phyloP scores from a whole-genome alignment of 148 eudicot genomes.

The Selenicereus undatus region DNA sequence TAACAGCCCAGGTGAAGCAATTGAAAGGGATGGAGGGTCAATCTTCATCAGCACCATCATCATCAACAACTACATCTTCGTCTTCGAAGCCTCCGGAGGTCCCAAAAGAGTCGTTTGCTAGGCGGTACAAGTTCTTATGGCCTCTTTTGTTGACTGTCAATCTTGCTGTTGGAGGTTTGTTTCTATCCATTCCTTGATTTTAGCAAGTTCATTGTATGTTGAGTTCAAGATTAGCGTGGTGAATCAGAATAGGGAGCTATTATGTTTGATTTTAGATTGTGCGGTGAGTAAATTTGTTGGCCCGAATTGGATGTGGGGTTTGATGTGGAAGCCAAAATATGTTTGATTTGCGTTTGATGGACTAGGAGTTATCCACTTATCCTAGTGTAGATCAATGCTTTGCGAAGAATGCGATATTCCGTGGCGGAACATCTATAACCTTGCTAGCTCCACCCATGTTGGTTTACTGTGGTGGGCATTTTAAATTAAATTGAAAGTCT shows the following conservation, averaged over 20 bases:
- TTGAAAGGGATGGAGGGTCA: slow-evolving; percentile 28
- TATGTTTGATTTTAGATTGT: background rate
- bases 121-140: slow-evolving; percentile 73
- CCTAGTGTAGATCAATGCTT: slow-evolving; percentile 3
- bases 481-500: background rate
- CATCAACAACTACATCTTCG: slow-evolving; percentile 10
- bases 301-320: background rate
- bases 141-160: slow-evolving; percentile 73
- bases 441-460: background rate
- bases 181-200: slow-evolving; percentile 9
- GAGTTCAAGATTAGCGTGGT: background rate
- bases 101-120: slow-evolving; percentile 39
- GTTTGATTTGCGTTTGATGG: background rate
- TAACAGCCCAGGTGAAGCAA: slow-evolving; percentile 38
- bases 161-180: slow-evolving; percentile 74
- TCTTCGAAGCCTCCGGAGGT: slow-evolving; percentile 24
- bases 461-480: background rate
- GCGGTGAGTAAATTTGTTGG: background rate
- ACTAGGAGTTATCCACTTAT: background rate
- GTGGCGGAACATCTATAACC: background rate
- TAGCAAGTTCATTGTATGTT: slow-evolving; percentile 1
- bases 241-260: background rate
- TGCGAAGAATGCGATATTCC: background rate
- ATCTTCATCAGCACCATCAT: slow-evolving; percentile 22
- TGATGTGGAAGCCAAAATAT: background rate